Percentiles rank a stretch among this genome's conserved stretches.
phyloP scores from a whole-genome alignment of 176 grass and related monocot genomes.

The Lolium perenne region DNA sequence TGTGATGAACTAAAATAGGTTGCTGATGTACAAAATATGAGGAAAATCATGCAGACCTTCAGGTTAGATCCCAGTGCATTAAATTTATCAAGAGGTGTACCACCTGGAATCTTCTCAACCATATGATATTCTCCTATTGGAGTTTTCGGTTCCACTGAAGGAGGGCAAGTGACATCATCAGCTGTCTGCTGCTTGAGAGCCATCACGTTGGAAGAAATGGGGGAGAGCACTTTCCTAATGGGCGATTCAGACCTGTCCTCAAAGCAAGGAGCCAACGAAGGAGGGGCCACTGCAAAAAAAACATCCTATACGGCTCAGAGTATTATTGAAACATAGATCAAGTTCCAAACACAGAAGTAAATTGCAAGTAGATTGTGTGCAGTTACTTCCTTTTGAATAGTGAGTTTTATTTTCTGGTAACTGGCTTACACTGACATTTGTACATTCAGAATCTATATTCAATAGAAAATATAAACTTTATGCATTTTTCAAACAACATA shows the following conservation, averaged over 20 bases:
- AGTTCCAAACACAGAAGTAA: slow-evolving; percentile 16
- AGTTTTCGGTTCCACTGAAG: slow-evolving; percentile 56
- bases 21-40: background rate
- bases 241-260: slow-evolving; percentile 62
- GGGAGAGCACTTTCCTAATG: slow-evolving; percentile 74
- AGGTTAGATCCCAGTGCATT: slow-evolving; percentile 61
- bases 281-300: slow-evolving; percentile 40
- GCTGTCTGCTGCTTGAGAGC: slow-evolving; percentile 27
- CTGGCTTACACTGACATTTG: background rate
- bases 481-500: slow-evolving; percentile 24
- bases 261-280: slow-evolving; percentile 49
- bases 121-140: slow-evolving; percentile 39
- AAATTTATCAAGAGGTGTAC: slow-evolving; percentile 79
- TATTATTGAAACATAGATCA: slow-evolving; percentile 5
- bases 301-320: slow-evolving; percentile 19
- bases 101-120: slow-evolving; percentile 40
- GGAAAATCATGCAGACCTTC: slow-evolving; percentile 57
- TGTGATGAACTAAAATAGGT: slow-evolving; percentile 29
- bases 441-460: background rate
- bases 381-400: slow-evolving; percentile 5
- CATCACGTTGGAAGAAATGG: slow-evolving; percentile 69
- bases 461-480: background rate
- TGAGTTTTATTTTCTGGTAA: slow-evolving; percentile 2
- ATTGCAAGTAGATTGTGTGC: slow-evolving; percentile 25
- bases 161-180: slow-evolving; percentile 28